Base-by-base conservation (phyloP, 106 monocot species). In the Phalaenopsis aphrodite region DNA sequence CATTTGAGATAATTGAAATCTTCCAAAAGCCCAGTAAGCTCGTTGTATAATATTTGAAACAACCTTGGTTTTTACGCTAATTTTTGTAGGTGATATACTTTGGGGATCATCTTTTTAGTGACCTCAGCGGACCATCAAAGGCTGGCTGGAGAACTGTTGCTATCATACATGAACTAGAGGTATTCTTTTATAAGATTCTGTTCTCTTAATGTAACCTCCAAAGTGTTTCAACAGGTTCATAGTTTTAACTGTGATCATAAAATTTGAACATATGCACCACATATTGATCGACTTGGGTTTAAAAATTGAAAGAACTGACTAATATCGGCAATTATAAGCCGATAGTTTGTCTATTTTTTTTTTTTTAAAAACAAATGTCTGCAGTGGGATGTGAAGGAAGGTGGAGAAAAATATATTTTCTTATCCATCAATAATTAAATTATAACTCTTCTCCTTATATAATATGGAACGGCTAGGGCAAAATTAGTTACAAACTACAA, bases 81-180 rank as follows among this genome's bases (percentile, higher is more conserved):
- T 81, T 76, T 12, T 72, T 47, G 42, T 84, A 98, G 98, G 98
- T 98, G 64, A 98, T 98, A 87, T 98, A 94, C 85, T 98, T 98
- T 89, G 98, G 98, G 21, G 98, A 98, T 39, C 98, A 98, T 84
- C 87, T 98, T 72, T 89, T 98, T 81, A 98, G 98, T 81, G 98
- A 98, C 84, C 83, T 98, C 42, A 87, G 94, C 87, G 98, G 94
- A 65, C 92, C 98, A 81, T 87, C 98, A 42, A 94, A 94, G 85
- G 94, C 98, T 84, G 98, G 98, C 78, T 98, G 98, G 98, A 82
- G 94, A 88, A 98, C 98, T 49, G 98, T 91, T 82, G 98, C 94
- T 61, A 94, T 98, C 41, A 94, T 98, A 84, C 92, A 88, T 82
- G 98, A 98, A 88, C 98, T 98, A 77, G 98, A 98, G 85, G 98